Evolutionary conservation across 2,329 filamentous ascomycete species (phyloP), one percentile per base, ranked within the genome.

Genomic region (Colletotrichum plurivorum): DNA sequence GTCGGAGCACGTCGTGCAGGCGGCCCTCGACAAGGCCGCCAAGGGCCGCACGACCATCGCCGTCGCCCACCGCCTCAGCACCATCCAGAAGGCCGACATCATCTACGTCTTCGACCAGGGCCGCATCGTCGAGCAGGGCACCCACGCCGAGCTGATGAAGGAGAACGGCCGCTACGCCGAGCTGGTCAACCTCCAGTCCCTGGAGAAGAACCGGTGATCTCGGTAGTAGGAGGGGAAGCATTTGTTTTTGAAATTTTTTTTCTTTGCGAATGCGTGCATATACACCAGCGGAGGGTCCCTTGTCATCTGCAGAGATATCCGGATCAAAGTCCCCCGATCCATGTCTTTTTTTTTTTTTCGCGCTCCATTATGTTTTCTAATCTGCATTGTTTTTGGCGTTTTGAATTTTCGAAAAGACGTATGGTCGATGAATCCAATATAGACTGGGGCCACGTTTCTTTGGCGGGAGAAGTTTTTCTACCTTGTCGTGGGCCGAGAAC

Each of bases 71-170:
- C 87, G 96, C 25, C 84, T 99, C 6, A 94, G 91, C 76, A 98
- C 96, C 0, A 98, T 98, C 70, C 94, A 97, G 78, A 95, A 96
- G 78, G 95, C 95, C 0, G 95, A 98, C 77, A 84, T 95, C 56
- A 98, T 98, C 74, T 98, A 97, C 73, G 95, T 98, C n/a, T 96
- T 98, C 78, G 95, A 98, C 79, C 91, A 93, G 75, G 96, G 95
- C 8, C 88, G 89, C 69, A 89, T 98, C 51, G 93, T 97, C 1
- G 95, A 98, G 83, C 88, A 89, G 73, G 95, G 95, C 5, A 94
- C 90, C 9, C 95, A 98, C 77, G 75, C 83, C 0, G 92, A 94
- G 76, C 78, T 95, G 74, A 90, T 93, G 87, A 86, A 84, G 73
- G 87, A 85, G 77, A 89, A 90, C 71, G 92, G 93, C 4, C 86